Evolutionary conservation across 2,329 filamentous ascomycete species (phyloP), one percentile per base, ranked within the genome.

Genomic region (Nemania sp.): DNA sequence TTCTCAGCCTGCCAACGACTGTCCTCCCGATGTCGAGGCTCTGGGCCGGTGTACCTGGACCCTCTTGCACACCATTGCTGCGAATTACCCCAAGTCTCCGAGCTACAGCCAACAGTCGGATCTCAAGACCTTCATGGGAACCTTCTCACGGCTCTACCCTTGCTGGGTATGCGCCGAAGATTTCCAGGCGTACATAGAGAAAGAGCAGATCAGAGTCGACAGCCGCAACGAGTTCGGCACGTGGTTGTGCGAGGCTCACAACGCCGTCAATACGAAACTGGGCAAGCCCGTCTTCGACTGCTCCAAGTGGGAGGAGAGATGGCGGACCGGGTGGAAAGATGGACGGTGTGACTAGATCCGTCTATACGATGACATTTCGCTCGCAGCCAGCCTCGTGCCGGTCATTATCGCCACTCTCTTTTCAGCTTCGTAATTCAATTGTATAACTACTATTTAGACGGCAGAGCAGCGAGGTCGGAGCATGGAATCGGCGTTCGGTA

Each of bases 121-220:
- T 68, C 89, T 96, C 68, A 81, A 82, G 57, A 82, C 85, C 53
- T 98, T 99, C 77, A 82, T 99, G 69, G 79, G 80, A 21, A 81
- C 92, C 2, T 96, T 99, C 74, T 88, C 90, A 25, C 90, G 89
- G 67, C 77, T 98, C 18, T 99, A 99, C 73, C 95, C 95, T 3
- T 99, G 95, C 80, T 97, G 93, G 92, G 85, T 90, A 2, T 99
- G 95, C 76, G 95, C 93, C 35, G 90, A 94, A 62, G 94, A 98
- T 73, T 97, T 99, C 75, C 89, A 89, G 74, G 75, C 74, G 0
- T 98, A 94, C 83, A 88, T 98, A 80, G 81, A 80, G 64, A 83
- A 83, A 64, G 90, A 93, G 66, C 84, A 85, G 72, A 87, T 94
- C 40, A 75, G 75, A 63, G 79, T 84, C 9, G 79, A 77, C 40